Conservation (phyloP, 495 filamentous ascomycete species). For the Tuber indicum region DNA sequence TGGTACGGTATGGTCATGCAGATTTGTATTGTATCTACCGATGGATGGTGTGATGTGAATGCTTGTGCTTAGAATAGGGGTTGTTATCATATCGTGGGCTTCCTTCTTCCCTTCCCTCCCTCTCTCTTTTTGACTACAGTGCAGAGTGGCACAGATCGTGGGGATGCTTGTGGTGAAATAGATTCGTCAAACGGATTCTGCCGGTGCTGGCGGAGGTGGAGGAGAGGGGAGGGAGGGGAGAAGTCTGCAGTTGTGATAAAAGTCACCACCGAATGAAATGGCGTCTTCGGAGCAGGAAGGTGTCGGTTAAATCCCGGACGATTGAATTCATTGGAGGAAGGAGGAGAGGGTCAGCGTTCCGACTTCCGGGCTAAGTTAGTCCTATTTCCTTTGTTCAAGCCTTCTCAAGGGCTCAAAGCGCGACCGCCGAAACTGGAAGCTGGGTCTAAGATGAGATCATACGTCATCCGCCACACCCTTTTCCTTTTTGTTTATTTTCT, state of each 20-base stretch:
- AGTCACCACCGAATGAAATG: conserved; percentile 4
- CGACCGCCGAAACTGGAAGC: conserved; percentile 30
- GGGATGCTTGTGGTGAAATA: not conserved
- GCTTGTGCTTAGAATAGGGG: not conserved
- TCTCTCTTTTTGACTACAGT: not conserved
- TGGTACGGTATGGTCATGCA: not conserved
- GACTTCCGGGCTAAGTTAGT: not conserved
- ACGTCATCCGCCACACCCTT: conserved; percentile 28
- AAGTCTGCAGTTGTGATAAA: not conserved
- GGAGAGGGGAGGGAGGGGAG: not conserved
- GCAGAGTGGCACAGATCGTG: not conserved
- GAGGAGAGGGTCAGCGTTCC: not conserved
- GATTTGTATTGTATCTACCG: not conserved
- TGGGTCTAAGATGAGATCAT: conserved; percentile 20
- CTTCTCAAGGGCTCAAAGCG: not conserved
- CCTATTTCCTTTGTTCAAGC: not conserved
- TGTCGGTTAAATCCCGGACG: not conserved
- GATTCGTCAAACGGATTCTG: not conserved
- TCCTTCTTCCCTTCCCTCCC: not conserved
- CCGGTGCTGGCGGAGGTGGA: not conserved
- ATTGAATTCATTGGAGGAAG: not conserved
- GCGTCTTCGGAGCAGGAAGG: not conserved
- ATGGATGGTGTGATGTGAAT: conserved; percentile 2
- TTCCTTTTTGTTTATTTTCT: conserved; percentile 5
- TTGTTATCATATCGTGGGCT: conserved; percentile 1